phyloP scores from a whole-genome alignment of 352 stramenopile genomes.

The Globisporangium heterothallicum region DNA sequence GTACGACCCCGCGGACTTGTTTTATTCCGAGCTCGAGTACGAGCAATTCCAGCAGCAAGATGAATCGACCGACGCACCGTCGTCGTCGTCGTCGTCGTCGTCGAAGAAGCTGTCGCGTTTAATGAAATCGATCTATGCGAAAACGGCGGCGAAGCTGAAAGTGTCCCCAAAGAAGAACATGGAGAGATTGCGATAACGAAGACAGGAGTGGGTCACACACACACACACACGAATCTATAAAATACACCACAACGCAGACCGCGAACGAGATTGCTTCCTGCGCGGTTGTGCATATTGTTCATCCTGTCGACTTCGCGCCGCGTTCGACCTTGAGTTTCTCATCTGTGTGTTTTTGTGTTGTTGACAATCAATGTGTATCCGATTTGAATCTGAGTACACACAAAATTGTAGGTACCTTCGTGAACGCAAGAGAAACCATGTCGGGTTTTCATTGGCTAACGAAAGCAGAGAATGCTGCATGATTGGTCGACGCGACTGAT shows the following conservation, averaged over 20 bases:
- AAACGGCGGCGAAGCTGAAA: conserved; percentile 49
- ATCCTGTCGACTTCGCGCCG: too few species aligned
- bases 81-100: not conserved
- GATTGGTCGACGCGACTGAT: too few species aligned
- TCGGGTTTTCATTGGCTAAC: too few species aligned
- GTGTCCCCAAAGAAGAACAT: conserved; percentile 33
- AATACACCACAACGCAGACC: not conserved
- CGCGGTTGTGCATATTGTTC: too few species aligned
- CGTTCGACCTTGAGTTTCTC: too few species aligned
- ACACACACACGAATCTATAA: not conserved
- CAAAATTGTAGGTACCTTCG: too few species aligned
- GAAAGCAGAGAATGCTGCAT: too few species aligned
- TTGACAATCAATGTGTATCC: too few species aligned
- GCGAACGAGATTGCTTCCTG: not conserved
- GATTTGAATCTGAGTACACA: too few species aligned
- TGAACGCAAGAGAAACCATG: too few species aligned
- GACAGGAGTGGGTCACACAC: not conserved
- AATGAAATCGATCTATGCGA: conserved; percentile 47
- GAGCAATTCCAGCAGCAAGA: conserved; percentile 44
- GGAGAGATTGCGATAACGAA: conserved; percentile 20
- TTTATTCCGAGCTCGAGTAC: conserved; percentile 54
- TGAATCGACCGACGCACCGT: not conserved
- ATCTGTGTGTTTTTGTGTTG: too few species aligned
- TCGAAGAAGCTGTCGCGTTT: conserved; percentile 40
- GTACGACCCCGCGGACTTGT: conserved; percentile 45